Conservation (phyloP, 2,329 filamentous ascomycete species). For the Fusarium mundagurra region DNA sequence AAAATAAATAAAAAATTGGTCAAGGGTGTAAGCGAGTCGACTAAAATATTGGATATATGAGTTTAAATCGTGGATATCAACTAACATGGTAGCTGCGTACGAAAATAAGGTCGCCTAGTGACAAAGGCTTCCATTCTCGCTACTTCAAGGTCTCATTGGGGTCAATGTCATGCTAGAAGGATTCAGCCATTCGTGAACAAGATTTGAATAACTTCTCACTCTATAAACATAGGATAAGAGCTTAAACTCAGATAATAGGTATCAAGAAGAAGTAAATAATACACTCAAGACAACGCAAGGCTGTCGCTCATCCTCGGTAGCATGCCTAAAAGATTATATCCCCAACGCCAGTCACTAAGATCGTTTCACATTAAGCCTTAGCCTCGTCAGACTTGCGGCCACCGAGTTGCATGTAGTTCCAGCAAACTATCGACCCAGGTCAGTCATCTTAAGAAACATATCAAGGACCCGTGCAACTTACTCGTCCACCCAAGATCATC, state of each 20-base stretch:
- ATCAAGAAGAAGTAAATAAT: neutral
- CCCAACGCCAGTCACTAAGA: conserved; percentile 33
- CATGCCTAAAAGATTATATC: conserved; percentile 8
- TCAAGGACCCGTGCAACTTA: conserved; percentile 51
- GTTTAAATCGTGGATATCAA: neutral
- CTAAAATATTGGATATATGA: neutral
- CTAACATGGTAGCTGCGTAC: neutral
- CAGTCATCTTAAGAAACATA: conserved; percentile 1
- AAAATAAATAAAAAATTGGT: too few relatives aligned
- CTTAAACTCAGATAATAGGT: neutral
- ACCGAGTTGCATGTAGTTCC: conserved; percentile 62
- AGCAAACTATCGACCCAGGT: conserved; percentile 58
- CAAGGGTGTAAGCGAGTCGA: neutral
- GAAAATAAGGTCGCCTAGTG: neutral
- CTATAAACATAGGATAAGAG: neutral
- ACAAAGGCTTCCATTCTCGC: neutral
- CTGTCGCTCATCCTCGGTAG: neutral
- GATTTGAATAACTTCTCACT: neutral
- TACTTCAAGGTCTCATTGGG: neutral
- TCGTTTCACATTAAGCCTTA: conserved; percentile 31
- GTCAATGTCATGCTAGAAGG: too few relatives aligned
- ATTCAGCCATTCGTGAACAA: neutral
- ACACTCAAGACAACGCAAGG: neutral
- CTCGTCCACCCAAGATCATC: conserved; percentile 73
- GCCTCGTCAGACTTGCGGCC: conserved; percentile 43